Conservation (phyloP, 192 early-diverging fungal species). For the Umbelopsis sp. region DNA sequence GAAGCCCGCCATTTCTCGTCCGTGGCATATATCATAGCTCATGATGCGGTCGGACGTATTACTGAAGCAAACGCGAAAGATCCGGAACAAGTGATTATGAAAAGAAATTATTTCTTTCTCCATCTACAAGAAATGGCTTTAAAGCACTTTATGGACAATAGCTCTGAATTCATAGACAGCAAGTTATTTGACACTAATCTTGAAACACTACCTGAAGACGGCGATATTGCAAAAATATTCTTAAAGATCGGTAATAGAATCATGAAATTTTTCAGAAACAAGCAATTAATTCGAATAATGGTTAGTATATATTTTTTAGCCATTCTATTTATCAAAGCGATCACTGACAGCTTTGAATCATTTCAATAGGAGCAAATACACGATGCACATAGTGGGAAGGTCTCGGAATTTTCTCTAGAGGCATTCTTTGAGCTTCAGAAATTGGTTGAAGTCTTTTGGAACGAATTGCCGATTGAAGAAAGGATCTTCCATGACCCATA, state of each 20-base stretch:
- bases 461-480: not conserved
- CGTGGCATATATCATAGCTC: not conserved
- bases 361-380: not conserved
- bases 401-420: not conserved
- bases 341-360: not conserved
- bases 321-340: not conserved
- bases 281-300: not conserved
- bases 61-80: not conserved
- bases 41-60: not conserved
- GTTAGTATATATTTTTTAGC: not conserved
- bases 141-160: not conserved
- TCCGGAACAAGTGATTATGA: not conserved
- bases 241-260: not conserved
- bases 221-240: not conserved
- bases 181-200: not conserved
- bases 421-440: constrained; percentile 3
- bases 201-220: not conserved
- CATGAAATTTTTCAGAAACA: not conserved
- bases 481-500: not conserved
- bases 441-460: not conserved
- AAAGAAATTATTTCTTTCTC: not conserved
- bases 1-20: constrained; percentile 4
- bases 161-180: not conserved
- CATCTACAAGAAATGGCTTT: not conserved
- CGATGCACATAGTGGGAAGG: not conserved